Base-by-base conservation (phyloP, 192 early-diverging fungal species). In the Coemansia sp. region DNA sequence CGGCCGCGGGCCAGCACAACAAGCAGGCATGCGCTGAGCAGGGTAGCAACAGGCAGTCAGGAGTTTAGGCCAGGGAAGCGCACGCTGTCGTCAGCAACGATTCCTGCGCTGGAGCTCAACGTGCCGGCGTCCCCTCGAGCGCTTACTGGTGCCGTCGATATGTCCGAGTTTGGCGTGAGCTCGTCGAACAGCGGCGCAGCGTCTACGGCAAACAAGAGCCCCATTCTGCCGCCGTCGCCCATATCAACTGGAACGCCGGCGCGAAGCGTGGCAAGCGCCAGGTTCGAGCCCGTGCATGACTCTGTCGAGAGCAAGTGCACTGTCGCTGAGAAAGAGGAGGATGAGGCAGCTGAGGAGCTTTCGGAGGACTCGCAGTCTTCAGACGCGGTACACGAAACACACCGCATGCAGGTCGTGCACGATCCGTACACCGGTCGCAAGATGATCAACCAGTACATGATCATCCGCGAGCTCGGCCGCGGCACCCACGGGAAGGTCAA, bases 401-500 rank as follows among this genome's bases (percentile, higher is more conserved):
- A 86, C 56, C 88, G 82, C 42, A 91, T 97, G 72, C 87, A 87
- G 64, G 89, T 93, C 42, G 89, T 92, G 56, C 88, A 91, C 73
- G 93, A 97, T 68, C 87, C 89, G 48, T 77, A 72, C 45, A 93
- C 92, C 0, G 96, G 96, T 17, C 90, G 91, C 76, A 99, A 99
- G 66, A 91, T 92, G 86, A 93, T 99, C 69, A 99, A 99, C 78
- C 87, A 96, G 60, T 99, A 96, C 77, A 90, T 94, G 84, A 87
- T 99, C 10, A 73, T 97, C 8, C 83, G 84, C 54, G 94, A 96
- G 73, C 83, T 99, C 11, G 96, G 96, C 7, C 84, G 96, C 28
- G 96, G 96, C 36, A 91, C 92, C 8, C 94, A 99, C 64, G 96
- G 96, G 40, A 97, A 97, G 79, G 96, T 99, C 48, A 96, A 96